Conservation (phyloP, 1,139 yeast genomes). For the Hanseniaspora uvarum region DNA sequence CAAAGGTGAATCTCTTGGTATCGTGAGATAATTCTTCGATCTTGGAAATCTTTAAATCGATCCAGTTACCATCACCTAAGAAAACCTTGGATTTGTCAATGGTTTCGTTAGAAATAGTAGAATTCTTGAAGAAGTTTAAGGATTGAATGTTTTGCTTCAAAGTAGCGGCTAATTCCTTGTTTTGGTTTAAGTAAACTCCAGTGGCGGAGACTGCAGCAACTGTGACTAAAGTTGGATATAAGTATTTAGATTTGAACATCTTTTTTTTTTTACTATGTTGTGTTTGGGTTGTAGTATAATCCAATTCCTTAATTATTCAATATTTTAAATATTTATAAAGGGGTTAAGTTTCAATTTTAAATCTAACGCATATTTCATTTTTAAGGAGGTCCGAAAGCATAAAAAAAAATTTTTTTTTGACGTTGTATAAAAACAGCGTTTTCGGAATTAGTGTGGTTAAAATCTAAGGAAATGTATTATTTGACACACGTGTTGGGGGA, state of each 20-base stretch:
- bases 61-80: slow-evolving; percentile 65
- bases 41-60: slow-evolving; percentile 56
- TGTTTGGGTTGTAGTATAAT: background rate
- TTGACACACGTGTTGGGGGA: no score
- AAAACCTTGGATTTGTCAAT: slow-evolving; percentile 39
- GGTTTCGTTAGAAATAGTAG: slow-evolving; percentile 36
- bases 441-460: background rate
- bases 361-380: no score
- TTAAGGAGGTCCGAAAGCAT: background rate
- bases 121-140: slow-evolving; percentile 10
- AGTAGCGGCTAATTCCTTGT: slow-evolving; percentile 8
- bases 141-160: slow-evolving; percentile 24
- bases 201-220: slow-evolving; percentile 16
- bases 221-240: slow-evolving; percentile 16
- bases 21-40: slow-evolving; percentile 49
- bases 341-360: no score
- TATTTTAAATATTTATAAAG: background rate
- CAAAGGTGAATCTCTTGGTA: slow-evolving; percentile 58
- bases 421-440: background rate
- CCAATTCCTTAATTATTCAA: no score
- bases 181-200: slow-evolving; percentile 17
- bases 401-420: background rate
- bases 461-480: no score
- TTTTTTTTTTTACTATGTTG: background rate
- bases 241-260: slow-evolving; percentile 16